Evolutionary conservation across 2,329 filamentous ascomycete species (phyloP).

Genomic region (Cucurbitaria berberidis): DNA sequence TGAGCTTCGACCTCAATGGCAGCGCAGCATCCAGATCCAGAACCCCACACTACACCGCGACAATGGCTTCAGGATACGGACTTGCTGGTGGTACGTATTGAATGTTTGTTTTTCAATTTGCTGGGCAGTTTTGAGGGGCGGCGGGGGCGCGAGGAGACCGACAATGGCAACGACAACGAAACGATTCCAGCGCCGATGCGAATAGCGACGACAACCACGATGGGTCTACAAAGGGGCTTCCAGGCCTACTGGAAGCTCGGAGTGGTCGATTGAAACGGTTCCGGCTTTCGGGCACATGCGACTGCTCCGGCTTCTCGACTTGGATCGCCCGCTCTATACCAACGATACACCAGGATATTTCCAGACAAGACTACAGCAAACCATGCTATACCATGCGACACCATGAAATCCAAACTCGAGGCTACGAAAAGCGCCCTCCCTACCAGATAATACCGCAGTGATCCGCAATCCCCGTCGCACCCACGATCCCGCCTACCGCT

Average conservation of each 20-base stretch:
- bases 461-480: background rate
- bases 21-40: slow-evolving; percentile 1
- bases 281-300: background rate
- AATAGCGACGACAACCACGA: slow-evolving; percentile 3
- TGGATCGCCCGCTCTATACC: background rate
- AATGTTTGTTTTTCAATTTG: background rate
- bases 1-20: slow-evolving; percentile 13
- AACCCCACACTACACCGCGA: slow-evolving; percentile 44
- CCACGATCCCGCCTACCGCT: background rate
- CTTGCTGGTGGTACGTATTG: slow-evolving; percentile 73
- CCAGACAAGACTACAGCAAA: background rate
- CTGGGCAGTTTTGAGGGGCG: slow-evolving; percentile 8
- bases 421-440: background rate
- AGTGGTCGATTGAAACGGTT: background rate
- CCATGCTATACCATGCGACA: too few relatives aligned
- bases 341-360: background rate
- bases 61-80: slow-evolving; percentile 84
- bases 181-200: slow-evolving; percentile 10
- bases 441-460: background rate
- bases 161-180: slow-evolving; percentile 31
- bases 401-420: background rate
- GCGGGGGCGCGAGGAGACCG: slow-evolving; percentile 9
- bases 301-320: background rate
- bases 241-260: background rate
- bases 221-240: background rate